phyloP scores from a whole-genome alignment of 164 flowering plant species.

The Pachysandra terminalis region DNA sequence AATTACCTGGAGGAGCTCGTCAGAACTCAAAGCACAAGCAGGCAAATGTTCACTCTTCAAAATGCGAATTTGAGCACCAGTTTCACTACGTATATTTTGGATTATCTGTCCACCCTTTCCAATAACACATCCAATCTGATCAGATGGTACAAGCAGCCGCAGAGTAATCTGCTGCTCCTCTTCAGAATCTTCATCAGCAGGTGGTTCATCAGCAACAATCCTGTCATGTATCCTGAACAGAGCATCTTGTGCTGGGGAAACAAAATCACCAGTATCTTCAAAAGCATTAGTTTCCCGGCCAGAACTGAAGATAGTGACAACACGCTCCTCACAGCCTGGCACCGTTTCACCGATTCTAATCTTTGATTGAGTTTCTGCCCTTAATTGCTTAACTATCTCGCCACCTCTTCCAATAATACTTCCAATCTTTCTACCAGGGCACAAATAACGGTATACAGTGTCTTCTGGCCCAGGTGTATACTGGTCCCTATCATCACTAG shows the following conservation, averaged over 20 bases:
- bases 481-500: conserved; percentile 42
- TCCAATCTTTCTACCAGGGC: conserved; percentile 86
- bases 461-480: conserved; percentile 65
- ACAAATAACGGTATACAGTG: conserved; percentile 88
- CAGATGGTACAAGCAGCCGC: conserved; percentile 87
- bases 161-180: conserved; percentile 57
- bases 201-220: conserved; percentile 56
- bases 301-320: conserved; percentile 81
- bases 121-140: conserved; percentile 94
- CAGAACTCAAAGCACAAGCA: conserved; percentile 74
- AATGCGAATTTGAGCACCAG: conserved; percentile 89
- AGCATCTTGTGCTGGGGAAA: conserved; percentile 94
- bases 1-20: conserved; percentile 92
- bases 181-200: conserved; percentile 56
- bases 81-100: conserved; percentile 79
- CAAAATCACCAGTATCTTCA: conserved; percentile 43
- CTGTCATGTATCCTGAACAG: conserved; percentile 84
- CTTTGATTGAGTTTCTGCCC: conserved; percentile 86
- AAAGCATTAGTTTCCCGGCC: conserved; percentile 63
- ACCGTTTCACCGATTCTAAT: conserved; percentile 87
- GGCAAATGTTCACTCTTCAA: conserved; percentile 90
- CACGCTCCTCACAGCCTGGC: conserved; percentile 84
- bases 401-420: conserved; percentile 97
- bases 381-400: conserved; percentile 87
- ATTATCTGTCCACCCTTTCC: conserved; percentile 98